Conservation (phyloP, 2,329 filamentous ascomycete genomes). For the Didymella pinodella region DNA sequence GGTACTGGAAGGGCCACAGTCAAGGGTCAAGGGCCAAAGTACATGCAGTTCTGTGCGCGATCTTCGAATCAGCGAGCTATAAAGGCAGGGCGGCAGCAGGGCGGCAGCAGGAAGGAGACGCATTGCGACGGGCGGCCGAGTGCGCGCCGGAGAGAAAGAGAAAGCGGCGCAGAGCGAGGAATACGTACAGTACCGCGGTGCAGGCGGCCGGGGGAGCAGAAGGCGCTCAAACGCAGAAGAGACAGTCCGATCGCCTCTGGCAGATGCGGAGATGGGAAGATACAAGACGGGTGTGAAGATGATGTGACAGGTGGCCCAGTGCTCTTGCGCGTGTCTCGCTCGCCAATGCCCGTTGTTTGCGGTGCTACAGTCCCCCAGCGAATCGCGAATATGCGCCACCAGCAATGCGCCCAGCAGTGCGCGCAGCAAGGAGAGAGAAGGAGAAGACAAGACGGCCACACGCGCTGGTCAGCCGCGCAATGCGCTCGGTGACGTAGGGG, state of each 20-base stretch:
- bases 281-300: slow-evolving; percentile 47
- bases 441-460: slow-evolving; percentile 10
- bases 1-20: slow-evolving; percentile 48
- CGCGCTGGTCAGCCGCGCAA: slow-evolving; percentile 21
- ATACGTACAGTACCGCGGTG: slow-evolving; percentile 53
- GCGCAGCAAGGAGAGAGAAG: too few relatives aligned
- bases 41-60: slow-evolving; percentile 49
- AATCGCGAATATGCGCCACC: slow-evolving; percentile 32
- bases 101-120: slow-evolving; percentile 19
- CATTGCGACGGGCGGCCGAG: slow-evolving; percentile 25
- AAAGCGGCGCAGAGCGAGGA: slow-evolving; percentile 42
- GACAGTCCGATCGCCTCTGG: slow-evolving; percentile 51
- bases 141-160: slow-evolving; percentile 12
- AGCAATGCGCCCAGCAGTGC: slow-evolving; percentile 24
- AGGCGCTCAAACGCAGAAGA: slow-evolving; percentile 41
- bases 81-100: slow-evolving; percentile 23
- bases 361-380: slow-evolving; percentile 37
- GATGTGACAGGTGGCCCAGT: slow-evolving; percentile 38
- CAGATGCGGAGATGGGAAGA: slow-evolving; percentile 49
- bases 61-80: slow-evolving; percentile 48
- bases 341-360: slow-evolving; percentile 33
- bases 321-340: slow-evolving; percentile 20
- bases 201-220: slow-evolving; percentile 42
- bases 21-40: slow-evolving; percentile 47
- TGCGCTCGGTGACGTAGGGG: slow-evolving; percentile 6